These are phyloP conservation scores for Fibroporia radiculosa DNA, from an alignment of 768 basidiomycete species.

Conservation along the genomic window DNA sequence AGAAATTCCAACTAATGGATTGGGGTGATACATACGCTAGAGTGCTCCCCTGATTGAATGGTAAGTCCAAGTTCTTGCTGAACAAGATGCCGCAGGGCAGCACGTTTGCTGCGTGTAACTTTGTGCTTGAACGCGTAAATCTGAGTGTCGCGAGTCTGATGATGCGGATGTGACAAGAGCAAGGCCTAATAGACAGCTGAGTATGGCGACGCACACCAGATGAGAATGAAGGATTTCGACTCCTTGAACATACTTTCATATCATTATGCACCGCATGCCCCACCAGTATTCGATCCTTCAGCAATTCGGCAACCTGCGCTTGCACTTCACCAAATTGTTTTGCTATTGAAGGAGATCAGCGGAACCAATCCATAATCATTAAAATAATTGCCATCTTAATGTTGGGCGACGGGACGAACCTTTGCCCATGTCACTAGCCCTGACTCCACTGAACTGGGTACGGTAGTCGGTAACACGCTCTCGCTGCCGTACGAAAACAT, in stretches of 20 bases:
- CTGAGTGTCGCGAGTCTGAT: slow-evolving; percentile 66
- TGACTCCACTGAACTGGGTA: slow-evolving; percentile 83
- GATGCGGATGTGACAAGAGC: slow-evolving; percentile 62
- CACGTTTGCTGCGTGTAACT: slow-evolving; percentile 51
- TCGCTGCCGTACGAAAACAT: slow-evolving; percentile 79
- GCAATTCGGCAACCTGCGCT: slow-evolving; percentile 61
- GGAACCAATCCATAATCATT: background rate
- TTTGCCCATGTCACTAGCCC: slow-evolving; percentile 62
- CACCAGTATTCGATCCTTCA: slow-evolving; percentile 73
- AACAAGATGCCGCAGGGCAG: slow-evolving; percentile 74
- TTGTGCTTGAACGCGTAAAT: slow-evolving; percentile 50
- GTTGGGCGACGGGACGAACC: no score
- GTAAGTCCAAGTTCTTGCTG: slow-evolving; percentile 68
- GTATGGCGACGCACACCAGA: background rate
- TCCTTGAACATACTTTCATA: slow-evolving; percentile 52
- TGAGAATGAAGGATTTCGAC: slow-evolving; percentile 11
- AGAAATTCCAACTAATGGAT: background rate
- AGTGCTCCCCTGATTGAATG: slow-evolving; percentile 88
- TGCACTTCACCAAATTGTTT: slow-evolving; percentile 76
- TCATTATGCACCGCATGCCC: slow-evolving; percentile 93
- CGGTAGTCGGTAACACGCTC: slow-evolving; percentile 91
- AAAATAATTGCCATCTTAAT: background rate
- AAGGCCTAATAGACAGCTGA: slow-evolving; percentile 38
- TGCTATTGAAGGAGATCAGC: slow-evolving; percentile 34
- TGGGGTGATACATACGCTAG: slow-evolving; percentile 54